phyloP scores from a whole-genome alignment of 2,329 filamentous ascomycete species.

The Tolypocladium pustulatum region DNA sequence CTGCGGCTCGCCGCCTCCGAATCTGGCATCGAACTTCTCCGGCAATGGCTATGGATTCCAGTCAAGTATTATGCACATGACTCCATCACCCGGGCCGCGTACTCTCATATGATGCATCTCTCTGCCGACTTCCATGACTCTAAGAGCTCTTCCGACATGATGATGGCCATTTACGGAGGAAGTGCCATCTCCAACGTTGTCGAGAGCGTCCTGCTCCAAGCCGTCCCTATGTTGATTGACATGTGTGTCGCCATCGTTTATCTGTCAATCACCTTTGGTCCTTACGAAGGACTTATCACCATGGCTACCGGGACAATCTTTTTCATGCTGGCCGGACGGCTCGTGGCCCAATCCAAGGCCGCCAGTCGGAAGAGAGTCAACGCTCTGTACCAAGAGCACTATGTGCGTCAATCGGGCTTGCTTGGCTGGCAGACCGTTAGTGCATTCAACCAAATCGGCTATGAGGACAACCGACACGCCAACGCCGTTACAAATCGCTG shows the following conservation, averaged over 20 bases:
- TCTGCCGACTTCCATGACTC: constrained; percentile 53
- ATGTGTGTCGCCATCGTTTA: constrained; percentile 49
- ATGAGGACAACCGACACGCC: constrained; percentile 44
- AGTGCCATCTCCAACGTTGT: constrained; percentile 43
- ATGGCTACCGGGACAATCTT: constrained; percentile 47
- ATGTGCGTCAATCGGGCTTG: constrained; percentile 44
- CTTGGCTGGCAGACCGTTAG: constrained; percentile 50
- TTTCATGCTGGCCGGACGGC: constrained; percentile 39
- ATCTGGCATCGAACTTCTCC: constrained; percentile 41
- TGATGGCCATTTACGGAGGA: constrained; percentile 45
- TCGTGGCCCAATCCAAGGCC: constrained; percentile 38
- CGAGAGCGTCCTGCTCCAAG: constrained; percentile 47
- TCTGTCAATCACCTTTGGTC: constrained; percentile 45
- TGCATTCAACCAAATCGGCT: constrained; percentile 47
- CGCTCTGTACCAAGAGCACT: constrained; percentile 44
- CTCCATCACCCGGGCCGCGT: constrained; percentile 42
- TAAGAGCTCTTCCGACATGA: constrained; percentile 48
- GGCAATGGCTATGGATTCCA: constrained; percentile 46
- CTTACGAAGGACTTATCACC: constrained; percentile 53
- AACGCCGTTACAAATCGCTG: constrained; percentile 34
- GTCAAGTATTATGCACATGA: constrained; percentile 47
- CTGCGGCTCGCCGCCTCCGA: constrained; percentile 44
- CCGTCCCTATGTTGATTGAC: constrained; percentile 50
- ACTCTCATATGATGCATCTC: constrained; percentile 48
- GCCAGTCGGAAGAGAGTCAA: constrained; percentile 40